Percentiles rank a stretch among this genome's conserved stretches.
These are phyloP conservation scores for Botryotinia convoluta DNA, from an alignment of 2,329 filamentous ascomycete genomes.

Conservation along the genomic window DNA sequence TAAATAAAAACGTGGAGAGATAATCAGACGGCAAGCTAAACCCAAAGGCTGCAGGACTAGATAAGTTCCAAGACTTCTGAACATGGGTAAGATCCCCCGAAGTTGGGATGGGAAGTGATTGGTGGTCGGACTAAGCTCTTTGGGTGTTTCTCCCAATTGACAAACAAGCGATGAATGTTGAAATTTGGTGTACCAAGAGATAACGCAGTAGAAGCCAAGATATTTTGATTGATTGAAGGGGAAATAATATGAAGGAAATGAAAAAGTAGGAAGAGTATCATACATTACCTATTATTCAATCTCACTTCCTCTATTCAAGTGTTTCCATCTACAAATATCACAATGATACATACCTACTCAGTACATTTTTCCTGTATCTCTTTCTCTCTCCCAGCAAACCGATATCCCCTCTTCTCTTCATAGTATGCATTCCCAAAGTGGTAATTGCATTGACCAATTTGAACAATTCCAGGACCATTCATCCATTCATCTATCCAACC, in stretches of 20 bases:
- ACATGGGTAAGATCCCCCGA: slow-evolving; percentile 13
- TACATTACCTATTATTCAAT: background rate
- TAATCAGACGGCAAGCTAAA: slow-evolving; percentile 5
- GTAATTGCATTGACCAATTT: background rate
- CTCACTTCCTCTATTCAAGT: background rate
- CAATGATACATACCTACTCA: background rate
- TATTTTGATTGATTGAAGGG: slow-evolving; percentile 2
- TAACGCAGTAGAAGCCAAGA: background rate
- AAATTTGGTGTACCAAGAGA: slow-evolving; percentile 15
- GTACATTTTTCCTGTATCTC: background rate
- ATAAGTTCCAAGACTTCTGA: slow-evolving; percentile 7
- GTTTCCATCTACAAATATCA: background rate
- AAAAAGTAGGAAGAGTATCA: background rate
- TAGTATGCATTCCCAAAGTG: background rate
- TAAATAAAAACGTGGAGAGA: slow-evolving; percentile 15
- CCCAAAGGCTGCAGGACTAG: background rate
- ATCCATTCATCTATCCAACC: background rate
- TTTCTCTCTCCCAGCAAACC: background rate
- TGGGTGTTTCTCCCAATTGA: background rate
- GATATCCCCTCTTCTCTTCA: background rate
- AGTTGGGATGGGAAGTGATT: slow-evolving; percentile 12
- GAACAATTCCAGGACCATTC: background rate
- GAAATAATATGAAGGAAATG: background rate
- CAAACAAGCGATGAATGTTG: slow-evolving; percentile 3
- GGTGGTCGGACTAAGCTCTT: slow-evolving; percentile 3